phyloP scores from a whole-genome alignment of 2,329 filamentous ascomycete species.

The Alternaria tenuissima region DNA sequence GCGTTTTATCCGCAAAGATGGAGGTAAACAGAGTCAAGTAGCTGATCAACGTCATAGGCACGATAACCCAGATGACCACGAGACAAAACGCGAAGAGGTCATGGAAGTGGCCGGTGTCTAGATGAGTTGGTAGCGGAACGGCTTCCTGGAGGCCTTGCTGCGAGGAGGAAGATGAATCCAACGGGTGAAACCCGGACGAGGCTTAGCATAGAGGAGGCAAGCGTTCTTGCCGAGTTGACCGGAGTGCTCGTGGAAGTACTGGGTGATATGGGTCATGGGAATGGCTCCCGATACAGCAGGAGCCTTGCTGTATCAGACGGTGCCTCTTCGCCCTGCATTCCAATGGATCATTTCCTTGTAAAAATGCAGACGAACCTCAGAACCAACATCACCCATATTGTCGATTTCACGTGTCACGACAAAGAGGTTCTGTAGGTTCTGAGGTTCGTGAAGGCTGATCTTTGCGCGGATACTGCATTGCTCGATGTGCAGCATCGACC shows the following conservation, averaged over 20 bases:
- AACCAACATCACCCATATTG: too few species aligned
- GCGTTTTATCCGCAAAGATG: slow-evolving; percentile 22
- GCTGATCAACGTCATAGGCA: slow-evolving; percentile 23
- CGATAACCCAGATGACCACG: slow-evolving; percentile 13
- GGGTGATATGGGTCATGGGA: slow-evolving; percentile 31
- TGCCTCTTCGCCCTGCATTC: neutral
- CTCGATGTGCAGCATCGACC: slow-evolving; percentile 38
- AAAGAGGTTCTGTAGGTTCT: neutral
- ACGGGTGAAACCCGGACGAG: neutral
- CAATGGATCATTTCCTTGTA: neutral
- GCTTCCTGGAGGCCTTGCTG: neutral
- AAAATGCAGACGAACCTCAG: neutral
- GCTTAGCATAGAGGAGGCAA: neutral
- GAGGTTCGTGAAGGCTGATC: slow-evolving; percentile 4
- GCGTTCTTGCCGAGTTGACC: neutral
- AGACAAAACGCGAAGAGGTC: slow-evolving; percentile 5
- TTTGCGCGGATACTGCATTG: slow-evolving; percentile 26
- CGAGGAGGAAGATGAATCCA: neutral
- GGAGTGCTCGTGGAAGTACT: slow-evolving; percentile 29
- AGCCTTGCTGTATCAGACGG: neutral
- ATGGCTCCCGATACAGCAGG: neutral
- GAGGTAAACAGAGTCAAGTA: slow-evolving; percentile 9
- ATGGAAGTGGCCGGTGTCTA: neutral
- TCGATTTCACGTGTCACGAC: neutral
- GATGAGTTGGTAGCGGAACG: neutral